These are phyloP conservation scores for Cercospora berteroae DNA, from an alignment of 2,329 filamentous ascomycete genomes.

Conservation along the genomic window DNA sequence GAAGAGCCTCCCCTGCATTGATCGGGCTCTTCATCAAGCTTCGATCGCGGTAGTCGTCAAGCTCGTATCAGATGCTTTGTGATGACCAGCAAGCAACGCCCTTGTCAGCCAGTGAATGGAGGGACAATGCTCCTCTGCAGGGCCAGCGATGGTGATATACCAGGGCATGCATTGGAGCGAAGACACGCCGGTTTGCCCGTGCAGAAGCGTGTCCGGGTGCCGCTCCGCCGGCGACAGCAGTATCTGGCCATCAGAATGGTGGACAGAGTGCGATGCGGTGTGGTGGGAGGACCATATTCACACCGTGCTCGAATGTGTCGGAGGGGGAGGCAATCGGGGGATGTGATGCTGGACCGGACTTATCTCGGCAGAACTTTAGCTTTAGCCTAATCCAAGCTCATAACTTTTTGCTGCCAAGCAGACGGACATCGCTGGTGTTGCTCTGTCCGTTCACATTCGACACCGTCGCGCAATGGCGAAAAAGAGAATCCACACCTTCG, in stretches of 20 bases:
- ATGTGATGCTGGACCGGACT: neutral
- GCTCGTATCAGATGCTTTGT: neutral
- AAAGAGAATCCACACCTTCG: conserved; percentile 60
- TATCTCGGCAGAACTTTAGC: neutral
- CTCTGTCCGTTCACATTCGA: neutral
- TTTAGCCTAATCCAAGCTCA: neutral
- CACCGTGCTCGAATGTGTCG: neutral
- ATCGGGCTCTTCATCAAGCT: neutral
- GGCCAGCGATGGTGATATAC: neutral
- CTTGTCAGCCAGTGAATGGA: neutral
- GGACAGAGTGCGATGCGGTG: neutral
- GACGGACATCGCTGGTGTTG: neutral
- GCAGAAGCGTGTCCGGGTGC: neutral
- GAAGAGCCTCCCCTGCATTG: neutral
- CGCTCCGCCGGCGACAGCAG: neutral
- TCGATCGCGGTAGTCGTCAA: neutral
- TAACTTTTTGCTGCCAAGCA: neutral
- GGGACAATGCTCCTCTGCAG: neutral
- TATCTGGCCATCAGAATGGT: neutral
- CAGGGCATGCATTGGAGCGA: neutral
- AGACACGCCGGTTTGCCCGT: neutral
- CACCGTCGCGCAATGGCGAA: neutral
- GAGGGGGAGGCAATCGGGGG: neutral
- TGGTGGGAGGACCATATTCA: neutral
- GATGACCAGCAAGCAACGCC: neutral